Conservation (phyloP, 768 basidiomycete species). For the Termitomyces sp. region DNA sequence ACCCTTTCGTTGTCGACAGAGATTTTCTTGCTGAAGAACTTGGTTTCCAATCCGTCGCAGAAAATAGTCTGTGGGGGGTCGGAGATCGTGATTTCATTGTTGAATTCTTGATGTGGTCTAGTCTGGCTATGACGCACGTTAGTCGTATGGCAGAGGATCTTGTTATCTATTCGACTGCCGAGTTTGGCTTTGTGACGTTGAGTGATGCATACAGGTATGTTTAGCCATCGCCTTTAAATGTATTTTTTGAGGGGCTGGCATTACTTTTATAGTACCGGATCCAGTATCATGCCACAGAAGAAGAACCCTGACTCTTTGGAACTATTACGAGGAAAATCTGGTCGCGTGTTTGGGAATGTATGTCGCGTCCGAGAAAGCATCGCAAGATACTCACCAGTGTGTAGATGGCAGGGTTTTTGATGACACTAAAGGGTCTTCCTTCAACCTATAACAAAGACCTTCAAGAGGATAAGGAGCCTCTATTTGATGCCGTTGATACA, state of each 20-base stretch:
- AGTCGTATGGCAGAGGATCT: constrained; percentile 95
- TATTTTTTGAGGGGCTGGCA: neutral
- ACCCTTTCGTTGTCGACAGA: constrained; percentile 91
- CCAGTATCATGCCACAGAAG: constrained; percentile 99
- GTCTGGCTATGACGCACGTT: constrained; percentile 88
- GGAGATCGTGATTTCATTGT: constrained; percentile 96
- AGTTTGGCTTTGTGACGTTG: constrained; percentile 95
- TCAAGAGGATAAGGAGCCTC: constrained; percentile 97
- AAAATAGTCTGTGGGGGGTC: constrained; percentile 97
- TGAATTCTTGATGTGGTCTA: constrained; percentile 97
- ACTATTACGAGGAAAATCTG: constrained; percentile 91
- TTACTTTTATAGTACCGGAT: constrained; percentile 71
- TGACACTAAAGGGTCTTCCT: constrained; percentile 95
- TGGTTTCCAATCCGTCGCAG: constrained; percentile 82
- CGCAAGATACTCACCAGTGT: neutral
- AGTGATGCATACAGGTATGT: constrained; percentile 94
- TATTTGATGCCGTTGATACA: constrained; percentile 93
- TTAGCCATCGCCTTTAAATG: neutral
- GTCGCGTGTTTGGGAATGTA: constrained; percentile 91
- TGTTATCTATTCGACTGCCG: constrained; percentile 94
- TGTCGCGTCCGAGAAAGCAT: constrained; percentile 16
- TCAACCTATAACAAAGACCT: constrained; percentile 99
- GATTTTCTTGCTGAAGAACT: constrained; percentile 90
- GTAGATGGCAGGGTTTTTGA: constrained; percentile 95
- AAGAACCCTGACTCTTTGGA: constrained; percentile 98